Percentiles rank a stretch among this genome's conserved stretches.
phyloP scores from a whole-genome alignment of 208 protist genomes.

The Trypanosomatidae sp. region DNA sequence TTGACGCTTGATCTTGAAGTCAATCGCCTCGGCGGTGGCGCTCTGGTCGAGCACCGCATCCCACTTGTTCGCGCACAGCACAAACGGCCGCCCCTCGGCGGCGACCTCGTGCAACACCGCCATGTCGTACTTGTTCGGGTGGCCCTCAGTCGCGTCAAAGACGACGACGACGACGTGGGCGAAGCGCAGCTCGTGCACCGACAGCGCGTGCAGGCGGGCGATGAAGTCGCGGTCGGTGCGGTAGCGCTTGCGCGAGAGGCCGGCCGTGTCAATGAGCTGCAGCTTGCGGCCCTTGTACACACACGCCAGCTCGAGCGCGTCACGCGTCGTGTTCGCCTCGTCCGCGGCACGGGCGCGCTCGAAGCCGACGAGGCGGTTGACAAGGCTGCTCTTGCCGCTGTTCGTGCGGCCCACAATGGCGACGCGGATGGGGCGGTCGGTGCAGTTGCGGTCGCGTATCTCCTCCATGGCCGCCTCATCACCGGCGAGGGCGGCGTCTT shows the following conservation, averaged over 20 bases:
- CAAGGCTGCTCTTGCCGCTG: constrained; percentile 88
- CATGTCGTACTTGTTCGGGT: constrained; percentile 90
- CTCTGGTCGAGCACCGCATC: constrained; percentile 82
- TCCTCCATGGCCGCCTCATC: constrained; percentile 82
- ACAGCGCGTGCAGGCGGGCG: constrained; percentile 55
- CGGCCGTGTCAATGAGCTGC: constrained; percentile 85
- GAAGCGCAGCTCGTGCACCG: constrained; percentile 71
- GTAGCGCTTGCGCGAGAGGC: constrained; percentile 56
- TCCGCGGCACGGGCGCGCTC: constrained; percentile 74
- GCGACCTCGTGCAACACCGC: constrained; percentile 74
- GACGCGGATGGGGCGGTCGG: constrained; percentile 77
- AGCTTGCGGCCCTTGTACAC: constrained; percentile 83
- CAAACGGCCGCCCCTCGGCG: constrained; percentile 72
- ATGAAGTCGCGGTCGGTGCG: constrained; percentile 76
- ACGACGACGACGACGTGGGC: constrained; percentile 82
- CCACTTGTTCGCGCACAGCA: constrained; percentile 90
- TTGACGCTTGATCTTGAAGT: constrained; percentile 89
- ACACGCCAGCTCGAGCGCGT: constrained; percentile 81
- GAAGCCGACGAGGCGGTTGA: constrained; percentile 89
- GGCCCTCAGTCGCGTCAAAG: constrained; percentile 86
- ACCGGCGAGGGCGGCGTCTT: constrained; percentile 70
- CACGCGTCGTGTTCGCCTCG: constrained; percentile 83
- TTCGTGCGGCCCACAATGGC: constrained; percentile 89
- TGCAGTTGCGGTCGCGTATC: constrained; percentile 72
- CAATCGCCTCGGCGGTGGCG: constrained; percentile 83